phyloP scores from a whole-genome alignment of 331 rosid species.

The Phaseolus coccineus region DNA sequence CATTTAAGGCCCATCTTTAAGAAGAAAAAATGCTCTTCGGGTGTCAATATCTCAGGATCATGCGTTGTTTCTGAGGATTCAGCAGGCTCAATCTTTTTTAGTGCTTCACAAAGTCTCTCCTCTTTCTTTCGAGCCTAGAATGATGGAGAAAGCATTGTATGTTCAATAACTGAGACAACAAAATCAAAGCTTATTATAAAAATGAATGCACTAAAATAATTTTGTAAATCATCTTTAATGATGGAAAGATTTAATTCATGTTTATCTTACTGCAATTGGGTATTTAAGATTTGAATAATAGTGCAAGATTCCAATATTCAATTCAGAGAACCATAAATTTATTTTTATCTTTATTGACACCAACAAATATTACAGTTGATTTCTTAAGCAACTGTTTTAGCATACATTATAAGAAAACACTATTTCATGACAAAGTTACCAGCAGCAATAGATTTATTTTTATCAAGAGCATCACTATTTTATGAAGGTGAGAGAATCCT shows the following conservation, averaged over 20 bases:
- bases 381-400: neutral
- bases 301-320: neutral
- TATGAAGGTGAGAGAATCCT: neutral
- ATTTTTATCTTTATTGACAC: neutral
- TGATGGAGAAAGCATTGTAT: constrained; percentile 30
- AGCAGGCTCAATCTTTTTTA: constrained; percentile 82
- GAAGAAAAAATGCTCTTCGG: constrained; percentile 94
- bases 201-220: neutral
- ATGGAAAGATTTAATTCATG: neutral
- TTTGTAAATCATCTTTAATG: neutral
- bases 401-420: constrained; percentile 3
- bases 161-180: constrained; percentile 25
- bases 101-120: constrained; percentile 70
- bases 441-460: constrained; percentile 4
- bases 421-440: constrained; percentile 2
- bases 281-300: neutral
- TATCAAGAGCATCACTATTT: neutral
- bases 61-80: constrained; percentile 77
- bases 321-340: neutral
- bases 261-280: neutral
- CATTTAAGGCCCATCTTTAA: constrained; percentile 92
- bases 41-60: constrained; percentile 96
- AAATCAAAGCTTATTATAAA: no score
- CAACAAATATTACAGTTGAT: neutral
- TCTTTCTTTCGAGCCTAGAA: constrained; percentile 85